Conservation (phyloP, 306 rosid genomes). For the Urtica urens region DNA sequence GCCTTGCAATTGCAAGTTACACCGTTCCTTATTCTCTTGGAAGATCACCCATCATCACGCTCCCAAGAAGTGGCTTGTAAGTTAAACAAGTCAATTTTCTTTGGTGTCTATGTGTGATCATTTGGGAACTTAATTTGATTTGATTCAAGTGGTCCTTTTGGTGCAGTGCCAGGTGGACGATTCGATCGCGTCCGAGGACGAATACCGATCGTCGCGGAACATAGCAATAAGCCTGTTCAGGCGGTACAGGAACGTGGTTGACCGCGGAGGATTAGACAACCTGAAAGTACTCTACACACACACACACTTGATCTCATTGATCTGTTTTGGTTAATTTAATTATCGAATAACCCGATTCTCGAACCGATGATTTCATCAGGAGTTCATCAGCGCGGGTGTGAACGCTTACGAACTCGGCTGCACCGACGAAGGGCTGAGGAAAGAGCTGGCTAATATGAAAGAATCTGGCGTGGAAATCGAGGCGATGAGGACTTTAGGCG, state of each 20-base stretch:
- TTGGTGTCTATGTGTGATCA: neutral
- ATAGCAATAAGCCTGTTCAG: slow-evolving; percentile 83
- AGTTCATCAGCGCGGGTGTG: slow-evolving; percentile 92
- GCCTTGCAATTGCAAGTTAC: slow-evolving; percentile 24
- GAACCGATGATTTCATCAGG: slow-evolving; percentile 45
- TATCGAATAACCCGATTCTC: slow-evolving; percentile 6
- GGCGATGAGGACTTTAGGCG: slow-evolving; percentile 70
- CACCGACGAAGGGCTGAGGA: slow-evolving; percentile 84
- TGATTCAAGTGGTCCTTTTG: slow-evolving; percentile 4
- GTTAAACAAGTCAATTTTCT: slow-evolving; percentile 13
- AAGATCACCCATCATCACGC: slow-evolving; percentile 37
- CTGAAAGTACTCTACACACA: slow-evolving; percentile 75
- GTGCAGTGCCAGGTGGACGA: slow-evolving; percentile 57
- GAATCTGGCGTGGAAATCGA: slow-evolving; percentile 66
- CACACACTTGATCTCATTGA: slow-evolving; percentile 13
- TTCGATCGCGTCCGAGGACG: slow-evolving; percentile 60
- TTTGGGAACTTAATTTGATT: neutral
- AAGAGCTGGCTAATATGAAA: slow-evolving; percentile 73
- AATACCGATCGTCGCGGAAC: slow-evolving; percentile 87
- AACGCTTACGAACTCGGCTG: slow-evolving; percentile 97
- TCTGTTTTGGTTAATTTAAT: slow-evolving; percentile 12
- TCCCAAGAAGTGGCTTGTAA: slow-evolving; percentile 67
- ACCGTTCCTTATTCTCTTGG: slow-evolving; percentile 34
- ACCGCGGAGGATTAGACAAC: slow-evolving; percentile 91
- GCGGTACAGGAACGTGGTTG: slow-evolving; percentile 68